A percentile compares a stretch with the other conserved stretches of the same genome.
Conservation (phyloP, 176 grass and related monocot species). For the Carex pumila region DNA sequence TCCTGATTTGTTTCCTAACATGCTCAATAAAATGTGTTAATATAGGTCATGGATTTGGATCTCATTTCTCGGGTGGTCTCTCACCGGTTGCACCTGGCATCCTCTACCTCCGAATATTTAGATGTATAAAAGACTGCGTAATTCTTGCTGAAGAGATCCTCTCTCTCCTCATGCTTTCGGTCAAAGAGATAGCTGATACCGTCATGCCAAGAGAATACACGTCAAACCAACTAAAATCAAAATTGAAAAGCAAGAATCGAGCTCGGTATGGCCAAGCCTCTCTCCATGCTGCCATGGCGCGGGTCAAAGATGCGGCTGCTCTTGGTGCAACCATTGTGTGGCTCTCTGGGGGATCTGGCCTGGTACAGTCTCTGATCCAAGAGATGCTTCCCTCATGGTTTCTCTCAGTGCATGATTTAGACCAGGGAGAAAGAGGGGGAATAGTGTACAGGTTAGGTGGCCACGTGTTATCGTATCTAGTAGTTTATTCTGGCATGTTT, state of each 20-base stretch:
- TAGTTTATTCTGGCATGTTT: slow-evolving; percentile 75
- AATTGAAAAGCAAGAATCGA: slow-evolving; percentile 47
- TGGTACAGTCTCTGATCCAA: slow-evolving; percentile 76
- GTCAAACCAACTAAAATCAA: slow-evolving; percentile 29
- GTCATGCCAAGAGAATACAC: slow-evolving; percentile 42
- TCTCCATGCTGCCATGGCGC: slow-evolving; percentile 55
- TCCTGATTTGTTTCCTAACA: not conserved
- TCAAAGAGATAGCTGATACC: slow-evolving; percentile 70
- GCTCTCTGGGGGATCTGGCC: slow-evolving; percentile 69
- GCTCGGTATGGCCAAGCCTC: slow-evolving; percentile 61
- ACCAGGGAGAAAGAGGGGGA: slow-evolving; percentile 46
- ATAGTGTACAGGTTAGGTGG: slow-evolving; percentile 59
- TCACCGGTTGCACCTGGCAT: slow-evolving; percentile 91
- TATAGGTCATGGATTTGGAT: slow-evolving; percentile 67
- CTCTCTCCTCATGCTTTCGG: slow-evolving; percentile 61
- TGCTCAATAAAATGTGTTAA: not conserved
- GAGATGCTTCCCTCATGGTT: slow-evolving; percentile 97
- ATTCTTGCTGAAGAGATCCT: slow-evolving; percentile 79
- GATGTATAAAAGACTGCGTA: slow-evolving; percentile 89
- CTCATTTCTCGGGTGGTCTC: slow-evolving; percentile 79
- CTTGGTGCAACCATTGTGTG: slow-evolving; percentile 75
- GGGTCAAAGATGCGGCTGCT: slow-evolving; percentile 65
- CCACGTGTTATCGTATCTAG: slow-evolving; percentile 59
- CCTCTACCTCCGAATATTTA: slow-evolving; percentile 76
- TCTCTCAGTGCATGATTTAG: slow-evolving; percentile 48